Base-by-base conservation (phyloP, 331 rosid species). In the Phaseolus coccineus region DNA sequence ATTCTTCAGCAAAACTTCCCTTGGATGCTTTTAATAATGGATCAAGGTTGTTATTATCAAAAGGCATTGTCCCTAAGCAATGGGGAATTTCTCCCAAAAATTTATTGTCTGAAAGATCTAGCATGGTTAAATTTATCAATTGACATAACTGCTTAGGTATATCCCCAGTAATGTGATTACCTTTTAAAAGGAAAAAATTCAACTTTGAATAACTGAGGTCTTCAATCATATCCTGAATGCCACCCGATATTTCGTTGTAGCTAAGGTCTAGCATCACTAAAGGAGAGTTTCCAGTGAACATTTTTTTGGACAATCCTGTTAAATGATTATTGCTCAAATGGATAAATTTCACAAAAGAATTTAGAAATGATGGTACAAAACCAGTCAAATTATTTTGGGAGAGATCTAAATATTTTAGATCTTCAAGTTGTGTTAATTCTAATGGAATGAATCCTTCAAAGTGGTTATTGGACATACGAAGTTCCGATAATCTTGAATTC, bases 401-500 rank as follows among this genome's bases (percentile, higher is more conserved):
- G 16, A 80, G 4, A 33, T 76, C 80, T 13, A 84, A 3, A 44
- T 27, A 53, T 1, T 0, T 0, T 15, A 79, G n/a, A 8, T 0
- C 0, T 5, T 4, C 1, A 0, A 51, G 74, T n/a, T 53, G 0
- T 0, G 39, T 53, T 40, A 28, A 1, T 76, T 51, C 0, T 10
- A 0, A 4, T 0, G 87, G 83, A 3, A 77, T 80, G 3, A 30
- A 42, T 19, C 87, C 87, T 71, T 80, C 73, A 14, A 84, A 35
- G 13, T 66, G 22, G 24, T 84, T 84, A 1, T 70, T 80, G 4
- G 84, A 70, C 82, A 84, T 13, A 6, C 5, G 8, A 61, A 84
- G 50, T 0, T 0, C 8, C 0, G 0, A 0, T 48, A 84, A 80
- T 0, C 0, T 0, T 9, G 35, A 2, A 28, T 10, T 0, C 1